Conservation (phyloP, 495 filamentous ascomycete species). For the Neurospora tetraspora region DNA sequence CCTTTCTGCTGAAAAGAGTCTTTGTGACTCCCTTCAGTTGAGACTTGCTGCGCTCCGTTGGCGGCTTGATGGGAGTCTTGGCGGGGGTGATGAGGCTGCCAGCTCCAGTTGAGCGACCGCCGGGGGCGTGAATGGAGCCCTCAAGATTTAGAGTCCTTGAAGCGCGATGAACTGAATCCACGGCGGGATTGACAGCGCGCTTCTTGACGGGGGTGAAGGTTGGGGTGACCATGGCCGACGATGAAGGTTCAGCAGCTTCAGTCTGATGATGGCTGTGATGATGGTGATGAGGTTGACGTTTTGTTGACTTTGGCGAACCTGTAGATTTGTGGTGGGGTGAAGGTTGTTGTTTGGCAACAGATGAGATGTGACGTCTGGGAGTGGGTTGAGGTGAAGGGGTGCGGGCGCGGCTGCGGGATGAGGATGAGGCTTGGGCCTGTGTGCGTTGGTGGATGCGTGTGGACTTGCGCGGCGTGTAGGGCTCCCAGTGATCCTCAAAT, state of each 20-base stretch:
- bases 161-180: slow-evolving; percentile 28
- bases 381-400: slow-evolving; percentile 36
- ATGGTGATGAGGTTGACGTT: slow-evolving; percentile 4
- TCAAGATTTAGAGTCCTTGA: slow-evolving; percentile 28
- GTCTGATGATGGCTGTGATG: neutral
- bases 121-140: neutral
- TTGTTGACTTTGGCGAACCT: slow-evolving; percentile 20
- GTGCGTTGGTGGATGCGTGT: slow-evolving; percentile 37
- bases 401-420: slow-evolving; percentile 11
- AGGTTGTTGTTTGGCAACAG: slow-evolving; percentile 21
- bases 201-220: slow-evolving; percentile 46
- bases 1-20: slow-evolving; percentile 50
- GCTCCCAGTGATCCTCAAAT: slow-evolving; percentile 58
- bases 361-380: slow-evolving; percentile 18
- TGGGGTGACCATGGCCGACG: slow-evolving; percentile 28
- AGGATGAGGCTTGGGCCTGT: neutral
- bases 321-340: slow-evolving; percentile 22
- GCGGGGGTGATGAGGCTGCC: slow-evolving; percentile 77
- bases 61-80: slow-evolving; percentile 77
- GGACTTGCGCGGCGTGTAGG: slow-evolving; percentile 54
- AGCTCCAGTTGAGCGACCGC: slow-evolving; percentile 7
- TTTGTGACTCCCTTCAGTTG: slow-evolving; percentile 59
- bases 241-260: neutral
- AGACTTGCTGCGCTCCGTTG: slow-evolving; percentile 37
- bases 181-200: slow-evolving; percentile 16